Evolutionary conservation across 2,329 filamentous ascomycete species (phyloP).

Genomic region (Pseudogymnoascus sp.): DNA sequence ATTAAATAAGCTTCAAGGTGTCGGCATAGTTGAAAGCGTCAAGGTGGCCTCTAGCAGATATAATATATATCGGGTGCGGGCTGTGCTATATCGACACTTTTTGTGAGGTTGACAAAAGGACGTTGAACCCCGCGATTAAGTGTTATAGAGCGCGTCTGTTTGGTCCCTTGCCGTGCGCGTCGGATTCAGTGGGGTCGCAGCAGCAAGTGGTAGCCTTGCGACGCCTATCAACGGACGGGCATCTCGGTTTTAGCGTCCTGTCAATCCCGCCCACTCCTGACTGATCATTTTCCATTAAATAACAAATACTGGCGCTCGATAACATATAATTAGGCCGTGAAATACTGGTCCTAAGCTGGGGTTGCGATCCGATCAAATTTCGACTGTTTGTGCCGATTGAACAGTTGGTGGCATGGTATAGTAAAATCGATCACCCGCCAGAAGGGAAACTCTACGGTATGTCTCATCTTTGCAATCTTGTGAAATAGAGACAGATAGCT

Average conservation of each 20-base stretch:
- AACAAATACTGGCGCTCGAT: not conserved
- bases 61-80: not conserved
- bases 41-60: not conserved
- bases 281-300: not conserved
- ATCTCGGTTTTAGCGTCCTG: not conserved
- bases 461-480: not conserved
- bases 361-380: not conserved
- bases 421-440: not conserved
- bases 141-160: not conserved
- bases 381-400: not conserved
- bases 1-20: not conserved
- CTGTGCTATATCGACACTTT: not conserved
- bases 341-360: not conserved
- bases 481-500: not conserved
- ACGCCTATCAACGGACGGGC: not conserved
- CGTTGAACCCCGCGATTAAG: not conserved
- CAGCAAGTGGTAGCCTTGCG: not conserved
- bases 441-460: not conserved
- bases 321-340: not conserved
- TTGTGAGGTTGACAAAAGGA: not conserved
- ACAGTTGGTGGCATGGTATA: not conserved
- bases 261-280: not conserved
- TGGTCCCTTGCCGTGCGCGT: not conserved
- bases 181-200: slow-evolving; percentile 1
- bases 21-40: slow-evolving; percentile 3